A percentile compares a stretch with the other conserved stretches of the same genome.
These are phyloP conservation scores for Ogataea haglerorum DNA, from an alignment of 805 yeast genomes.

Conservation along the genomic window DNA sequence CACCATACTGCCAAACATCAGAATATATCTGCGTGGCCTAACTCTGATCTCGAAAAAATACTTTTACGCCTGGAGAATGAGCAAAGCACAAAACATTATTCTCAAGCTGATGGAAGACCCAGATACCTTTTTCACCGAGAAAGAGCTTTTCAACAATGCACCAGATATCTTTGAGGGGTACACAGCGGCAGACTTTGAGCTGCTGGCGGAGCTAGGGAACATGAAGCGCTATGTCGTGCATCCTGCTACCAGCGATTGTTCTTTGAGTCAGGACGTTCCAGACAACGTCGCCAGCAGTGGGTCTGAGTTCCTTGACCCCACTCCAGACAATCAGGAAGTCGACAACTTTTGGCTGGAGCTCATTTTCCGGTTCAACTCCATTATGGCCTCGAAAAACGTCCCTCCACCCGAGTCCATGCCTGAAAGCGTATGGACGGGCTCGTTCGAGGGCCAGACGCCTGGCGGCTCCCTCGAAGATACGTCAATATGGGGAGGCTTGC, in stretches of 20 bases:
- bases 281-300: background rate
- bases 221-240: slow-evolving; percentile 1
- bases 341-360: slow-evolving; percentile 29
- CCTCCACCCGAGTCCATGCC: background rate
- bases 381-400: background rate
- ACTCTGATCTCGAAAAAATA: slow-evolving; percentile 52
- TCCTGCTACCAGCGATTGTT: background rate
- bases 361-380: slow-evolving; percentile 7
- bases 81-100: slow-evolving; percentile 50
- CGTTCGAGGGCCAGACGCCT: background rate
- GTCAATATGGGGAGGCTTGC: background rate
- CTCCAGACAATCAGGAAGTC: slow-evolving; percentile 15
- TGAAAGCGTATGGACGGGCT: background rate
- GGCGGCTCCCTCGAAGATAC: background rate
- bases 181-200: slow-evolving; percentile 17
- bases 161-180: slow-evolving; percentile 19
- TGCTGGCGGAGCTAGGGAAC: slow-evolving; percentile 6
- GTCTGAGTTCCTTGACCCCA: slow-evolving; percentile 1
- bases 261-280: background rate
- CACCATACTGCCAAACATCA: slow-evolving; percentile 37
- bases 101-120: slow-evolving; percentile 32
- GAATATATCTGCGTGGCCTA: slow-evolving; percentile 38
- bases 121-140: background rate
- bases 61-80: slow-evolving; percentile 66
- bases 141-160: background rate